phyloP scores from a whole-genome alignment of 176 grass and related monocot genomes.

The Eleusine coracana region DNA sequence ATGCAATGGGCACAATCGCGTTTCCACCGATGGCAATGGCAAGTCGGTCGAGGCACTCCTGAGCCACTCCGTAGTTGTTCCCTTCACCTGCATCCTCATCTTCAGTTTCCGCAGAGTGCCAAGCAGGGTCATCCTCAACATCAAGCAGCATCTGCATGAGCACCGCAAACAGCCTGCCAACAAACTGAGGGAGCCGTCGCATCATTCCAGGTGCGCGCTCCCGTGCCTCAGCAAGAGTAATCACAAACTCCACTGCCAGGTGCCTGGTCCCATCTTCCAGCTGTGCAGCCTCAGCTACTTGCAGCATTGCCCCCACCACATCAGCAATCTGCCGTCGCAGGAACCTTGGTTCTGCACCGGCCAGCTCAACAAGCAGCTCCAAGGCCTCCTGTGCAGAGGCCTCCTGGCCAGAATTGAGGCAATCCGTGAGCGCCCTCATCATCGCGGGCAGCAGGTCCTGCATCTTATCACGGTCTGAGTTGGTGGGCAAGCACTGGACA shows the following conservation, averaged over 20 bases:
- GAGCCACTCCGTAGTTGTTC: conserved; percentile 88
- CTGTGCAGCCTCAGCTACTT: conserved; percentile 69
- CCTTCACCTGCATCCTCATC: conserved; percentile 91
- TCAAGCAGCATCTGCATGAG: conserved; percentile 98
- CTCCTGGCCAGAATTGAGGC: conserved; percentile 85
- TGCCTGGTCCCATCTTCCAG: conserved; percentile 91
- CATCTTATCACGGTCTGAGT: conserved; percentile 73
- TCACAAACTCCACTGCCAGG: conserved; percentile 86
- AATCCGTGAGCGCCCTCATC: conserved; percentile 91
- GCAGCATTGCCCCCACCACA: conserved; percentile 92
- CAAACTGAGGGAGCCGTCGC: conserved; percentile 86
- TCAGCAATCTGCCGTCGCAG: conserved; percentile 80
- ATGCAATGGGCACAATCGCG: conserved; percentile 84
- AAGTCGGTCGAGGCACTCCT: conserved; percentile 94
- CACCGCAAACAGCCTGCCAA: conserved; percentile 88
- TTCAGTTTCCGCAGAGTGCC: conserved; percentile 84
- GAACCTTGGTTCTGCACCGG: conserved; percentile 85
- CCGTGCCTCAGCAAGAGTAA: conserved; percentile 89
- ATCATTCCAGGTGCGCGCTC: conserved; percentile 98
- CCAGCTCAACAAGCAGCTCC: conserved; percentile 91
- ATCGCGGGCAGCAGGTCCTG: conserved; percentile 85
- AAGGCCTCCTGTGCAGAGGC: conserved; percentile 90
- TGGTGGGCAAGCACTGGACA: conserved; percentile 80
- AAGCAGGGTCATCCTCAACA: conserved; percentile 88
- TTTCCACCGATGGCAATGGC: conserved; percentile 93